phyloP scores from a whole-genome alignment of 768 basidiomycete genomes.

The Austroboletus eburneus region DNA sequence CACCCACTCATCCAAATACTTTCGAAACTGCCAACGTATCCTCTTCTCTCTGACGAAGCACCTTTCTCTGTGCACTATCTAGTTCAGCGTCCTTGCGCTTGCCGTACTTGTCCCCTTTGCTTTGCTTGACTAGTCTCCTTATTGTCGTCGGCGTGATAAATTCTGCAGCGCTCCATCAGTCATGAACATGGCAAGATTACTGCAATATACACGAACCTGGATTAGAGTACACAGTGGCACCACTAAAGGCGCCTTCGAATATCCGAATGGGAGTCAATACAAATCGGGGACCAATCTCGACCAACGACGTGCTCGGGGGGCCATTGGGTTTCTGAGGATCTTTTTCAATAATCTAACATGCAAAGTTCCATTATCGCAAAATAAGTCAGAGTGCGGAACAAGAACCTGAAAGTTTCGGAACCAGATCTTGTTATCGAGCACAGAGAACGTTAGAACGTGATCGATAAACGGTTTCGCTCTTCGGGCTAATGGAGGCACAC shows the following conservation, averaged over 20 bases:
- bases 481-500: conserved; percentile 86
- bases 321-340: conserved; percentile 86
- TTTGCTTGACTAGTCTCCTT: conserved; percentile 63
- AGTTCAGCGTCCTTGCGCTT: conserved; percentile 74
- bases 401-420: conserved; percentile 99
- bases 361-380: neutral
- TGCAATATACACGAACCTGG: conserved; percentile 53
- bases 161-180: conserved; percentile 45
- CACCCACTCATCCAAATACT: conserved; percentile 71
- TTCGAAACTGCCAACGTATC: conserved; percentile 80
- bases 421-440: conserved; percentile 96
- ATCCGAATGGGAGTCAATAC: conserved; percentile 96
- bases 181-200: neutral
- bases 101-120: conserved; percentile 78
- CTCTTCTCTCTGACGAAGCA: conserved; percentile 60
- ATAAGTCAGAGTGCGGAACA: conserved; percentile 13
- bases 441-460: conserved; percentile 93
- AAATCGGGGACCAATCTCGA: conserved; percentile 97
- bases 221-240: conserved; percentile 94
- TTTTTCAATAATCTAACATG: conserved; percentile 83
- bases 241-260: conserved; percentile 96
- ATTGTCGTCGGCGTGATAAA: conserved; percentile 87
- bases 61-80: conserved; percentile 61
- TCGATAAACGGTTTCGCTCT: conserved; percentile 97
- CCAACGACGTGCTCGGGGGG: conserved; percentile 79